A percentile compares a stretch with the other conserved stretches of the same genome.
Conservation (phyloP, 2,329 filamentous ascomycete species). For the Hymenoscyphus infarciens region DNA sequence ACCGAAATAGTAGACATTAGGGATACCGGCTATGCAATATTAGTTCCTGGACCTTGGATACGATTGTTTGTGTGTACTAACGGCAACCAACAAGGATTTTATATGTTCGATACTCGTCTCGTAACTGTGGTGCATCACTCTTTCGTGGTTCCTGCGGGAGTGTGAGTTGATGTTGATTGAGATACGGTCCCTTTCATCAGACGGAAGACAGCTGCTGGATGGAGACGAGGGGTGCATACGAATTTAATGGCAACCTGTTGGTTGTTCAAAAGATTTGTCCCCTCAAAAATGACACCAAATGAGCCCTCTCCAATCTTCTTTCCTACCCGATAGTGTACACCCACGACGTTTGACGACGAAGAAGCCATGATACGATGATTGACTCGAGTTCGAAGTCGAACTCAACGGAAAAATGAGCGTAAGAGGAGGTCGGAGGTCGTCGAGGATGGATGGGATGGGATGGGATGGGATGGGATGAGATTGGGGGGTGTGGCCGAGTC, state of each 20-base stretch:
- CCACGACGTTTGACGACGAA: conserved; percentile 80
- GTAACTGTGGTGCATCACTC: conserved; percentile 94
- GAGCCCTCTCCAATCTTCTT: conserved; percentile 99
- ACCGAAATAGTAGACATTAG: conserved; percentile 99
- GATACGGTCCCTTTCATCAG: neutral
- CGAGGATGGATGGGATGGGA: conserved; percentile 2
- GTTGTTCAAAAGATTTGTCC: conserved; percentile 97
- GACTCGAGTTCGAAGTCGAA: conserved; percentile 24
- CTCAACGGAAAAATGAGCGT: conserved; percentile 19
- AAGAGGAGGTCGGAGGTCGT: neutral
- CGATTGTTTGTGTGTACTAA: conserved; percentile 54
- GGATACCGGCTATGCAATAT: conserved; percentile 74
- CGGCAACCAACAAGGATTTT: conserved; percentile 99
- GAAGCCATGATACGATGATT: conserved; percentile 31
- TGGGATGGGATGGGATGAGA: too few relatives aligned
- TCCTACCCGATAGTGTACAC: conserved; percentile 96
- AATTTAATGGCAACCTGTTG: conserved; percentile 99
- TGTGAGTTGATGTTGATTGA: conserved; percentile 7
- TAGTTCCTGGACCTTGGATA: conserved; percentile 31
- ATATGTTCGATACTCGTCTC: conserved; percentile 98
- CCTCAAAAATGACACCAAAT: conserved; percentile 98
- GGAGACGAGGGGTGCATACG: conserved; percentile 51
- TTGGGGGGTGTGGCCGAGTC: conserved; percentile 13
- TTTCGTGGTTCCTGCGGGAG: conserved; percentile 81
- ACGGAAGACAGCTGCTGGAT: neutral